Evolutionary conservation across 306 rosid genomes (phyloP), one percentile per base, ranked within the genome.

Genomic region (Senna tora): DNA sequence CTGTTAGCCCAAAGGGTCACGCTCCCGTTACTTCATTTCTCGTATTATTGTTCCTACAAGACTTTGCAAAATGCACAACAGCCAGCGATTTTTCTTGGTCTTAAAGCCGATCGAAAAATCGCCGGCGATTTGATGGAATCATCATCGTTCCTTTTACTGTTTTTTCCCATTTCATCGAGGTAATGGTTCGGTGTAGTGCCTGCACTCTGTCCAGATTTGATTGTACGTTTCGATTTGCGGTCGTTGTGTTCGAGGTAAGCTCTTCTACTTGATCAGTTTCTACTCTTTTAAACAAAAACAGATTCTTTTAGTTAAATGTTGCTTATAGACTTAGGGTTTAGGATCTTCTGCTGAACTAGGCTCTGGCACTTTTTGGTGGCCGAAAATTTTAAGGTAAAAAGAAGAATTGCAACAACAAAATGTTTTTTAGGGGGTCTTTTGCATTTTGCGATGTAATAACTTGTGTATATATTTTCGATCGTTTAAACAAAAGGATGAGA

Each of bases 41-140:
- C 41, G 4, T 22, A 10, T 34, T 9, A 11, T 74, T 64, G 32
- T 17, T 61, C 32, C 1, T 16, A 61, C 45, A 34, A 61, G 9
- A 5, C 25, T 53, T 2, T 59, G 13, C 82, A 75, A 50, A 85
- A 91, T 94, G 98, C 83, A 28, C 77, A 38, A 20, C 45, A 47
- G 82, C 71, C 76, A 56, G 84, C 79, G 69, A 61, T 75, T 84
- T 71, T 80, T 53, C 80, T 52, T 67, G 83, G 83, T 71, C 82
- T 54, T 49, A 14, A 73, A 71, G 56, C 85, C 80, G 88, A 83
- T 91, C 83, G 85, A 77, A 69, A 77, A 77, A 39, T 79, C 85
- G 69, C 81, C 77, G 96, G 83, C 78, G 83, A 78, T 69, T 94
- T 94, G 83, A 91, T 91, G 98, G 97, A 85, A 83, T 83, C 79